Conservation (phyloP, 1,139 yeast species). For the Magnusiomyces tetraspermus region DNA sequence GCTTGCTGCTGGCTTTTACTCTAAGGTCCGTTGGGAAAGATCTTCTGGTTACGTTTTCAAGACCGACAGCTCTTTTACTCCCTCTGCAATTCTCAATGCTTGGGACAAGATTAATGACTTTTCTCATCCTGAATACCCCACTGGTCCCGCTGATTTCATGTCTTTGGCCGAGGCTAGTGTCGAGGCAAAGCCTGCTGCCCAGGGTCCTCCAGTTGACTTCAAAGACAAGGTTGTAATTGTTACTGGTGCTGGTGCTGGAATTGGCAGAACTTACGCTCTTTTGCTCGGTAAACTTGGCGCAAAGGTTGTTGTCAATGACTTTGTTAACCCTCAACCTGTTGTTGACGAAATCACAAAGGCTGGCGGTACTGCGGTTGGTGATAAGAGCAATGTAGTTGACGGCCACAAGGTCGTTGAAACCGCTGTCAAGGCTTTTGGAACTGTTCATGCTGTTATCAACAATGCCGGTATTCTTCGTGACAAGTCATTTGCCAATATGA, state of each 20-base stretch:
- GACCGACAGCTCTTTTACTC: slow-evolving; percentile 68
- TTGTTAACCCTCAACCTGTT: slow-evolving; percentile 57
- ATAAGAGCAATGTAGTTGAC: slow-evolving; percentile 74
- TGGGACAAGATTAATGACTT: slow-evolving; percentile 60
- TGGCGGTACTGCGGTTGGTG: slow-evolving; percentile 79
- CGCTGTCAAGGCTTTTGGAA: slow-evolving; percentile 69
- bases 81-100: slow-evolving; percentile 70
- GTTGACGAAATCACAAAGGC: slow-evolving; percentile 69
- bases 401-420: slow-evolving; percentile 70
- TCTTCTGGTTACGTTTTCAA: slow-evolving; percentile 77
- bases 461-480: slow-evolving; percentile 95
- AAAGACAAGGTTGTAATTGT: slow-evolving; percentile 80
- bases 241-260: slow-evolving; percentile 94
- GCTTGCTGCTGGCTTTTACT: slow-evolving; percentile 89
- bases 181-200: slow-evolving; percentile 39
- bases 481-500: slow-evolving; percentile 76
- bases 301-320: slow-evolving; percentile 88
- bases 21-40: slow-evolving; percentile 93
- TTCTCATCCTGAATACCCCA: slow-evolving; percentile 60
- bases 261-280: slow-evolving; percentile 84
- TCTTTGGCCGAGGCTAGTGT: slow-evolving; percentile 29
- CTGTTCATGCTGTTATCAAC: slow-evolving; percentile 77
- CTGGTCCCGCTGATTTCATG: slow-evolving; percentile 34
- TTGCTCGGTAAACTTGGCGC: slow-evolving; percentile 88
- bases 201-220: slow-evolving; percentile 52